Base-by-base conservation (phyloP, 2,329 filamentous ascomycete genomes). In the Beauveria brongniartii region DNA sequence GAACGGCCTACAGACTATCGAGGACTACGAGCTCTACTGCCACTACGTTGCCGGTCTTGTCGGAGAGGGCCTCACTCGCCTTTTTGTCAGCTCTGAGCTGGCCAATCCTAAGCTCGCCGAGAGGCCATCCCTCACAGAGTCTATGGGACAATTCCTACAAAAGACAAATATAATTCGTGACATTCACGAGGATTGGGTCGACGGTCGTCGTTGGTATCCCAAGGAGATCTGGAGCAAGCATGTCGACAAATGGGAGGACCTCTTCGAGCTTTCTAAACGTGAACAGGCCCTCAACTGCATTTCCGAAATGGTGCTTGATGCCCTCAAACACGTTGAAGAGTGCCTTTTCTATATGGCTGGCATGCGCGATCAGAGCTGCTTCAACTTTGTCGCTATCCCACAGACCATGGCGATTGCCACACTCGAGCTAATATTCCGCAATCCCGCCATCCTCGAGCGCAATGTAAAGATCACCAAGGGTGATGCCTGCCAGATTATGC, bases 111-210 rank as follows among this genome's bases (percentile, higher is more conserved):
- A 87, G 61, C 82, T 99, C 56, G 78, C 93, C 57, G 83, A 92
- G 64, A 85, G 91, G 56, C 86, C 89, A 40, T 80, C 91, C 63
- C 83, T 99, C 55, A 90, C 91, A 67, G 92, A 96, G 75, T 93
- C 91, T 50, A 99, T 99, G 94, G 94, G 91, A 26, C 89, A 96
- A 67, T 96, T 99, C 75, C 79, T 99, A 64, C 94, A 99, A 72
- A 96, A 99, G 80, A 96, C 92, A 66, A 99, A 99, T 80, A 97
- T 99, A 73, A 97, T 97, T 71, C 91, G 94, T 71, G 94, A 99
- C 73, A 84, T 97, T 65, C 86, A 87, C 68, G 94, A 99, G 74
- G 94, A 99, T 71, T 87, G 87, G 67, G 83, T 90, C 62, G 94
- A 97, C 74, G 87, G 88, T 67, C 86, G 94, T 64, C 86, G 90